phyloP scores from a whole-genome alignment of 176 grass and related monocot species.

The Cymbopogon citratus region DNA sequence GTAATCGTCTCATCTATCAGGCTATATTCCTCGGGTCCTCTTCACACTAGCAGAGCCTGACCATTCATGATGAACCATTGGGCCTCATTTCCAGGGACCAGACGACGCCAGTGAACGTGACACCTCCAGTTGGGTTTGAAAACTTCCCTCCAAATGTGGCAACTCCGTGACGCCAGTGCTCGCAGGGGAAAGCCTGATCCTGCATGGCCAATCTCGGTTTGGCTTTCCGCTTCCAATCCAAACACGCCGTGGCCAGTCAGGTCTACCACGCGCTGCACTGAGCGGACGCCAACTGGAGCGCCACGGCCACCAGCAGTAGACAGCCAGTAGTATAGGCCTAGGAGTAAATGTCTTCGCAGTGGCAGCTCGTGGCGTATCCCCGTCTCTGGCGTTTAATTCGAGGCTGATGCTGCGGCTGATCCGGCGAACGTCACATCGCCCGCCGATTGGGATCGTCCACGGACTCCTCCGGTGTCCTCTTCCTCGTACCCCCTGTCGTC shows the following conservation, averaged over 20 bases:
- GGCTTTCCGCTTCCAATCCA: background rate
- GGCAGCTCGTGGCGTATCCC: background rate
- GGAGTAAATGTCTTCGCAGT: constrained; percentile 3
- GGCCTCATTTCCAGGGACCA: background rate
- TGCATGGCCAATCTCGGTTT: constrained; percentile 12
- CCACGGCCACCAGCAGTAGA: background rate
- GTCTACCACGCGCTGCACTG: background rate
- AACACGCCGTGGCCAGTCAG: background rate
- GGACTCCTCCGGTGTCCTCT: background rate
- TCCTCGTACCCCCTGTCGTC: constrained; percentile 5
- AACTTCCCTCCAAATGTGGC: constrained; percentile 39
- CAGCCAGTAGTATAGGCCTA: background rate
- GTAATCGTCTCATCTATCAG: background rate
- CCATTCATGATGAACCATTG: background rate
- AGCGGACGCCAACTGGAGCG: constrained; percentile 26
- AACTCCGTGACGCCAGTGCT: background rate
- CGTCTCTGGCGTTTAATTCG: constrained; percentile 37
- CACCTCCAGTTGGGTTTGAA: constrained; percentile 11
- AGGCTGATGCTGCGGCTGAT: constrained; percentile 15
- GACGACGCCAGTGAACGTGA: background rate
- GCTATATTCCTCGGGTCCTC: background rate
- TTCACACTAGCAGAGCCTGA: background rate
- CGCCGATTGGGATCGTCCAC: background rate
- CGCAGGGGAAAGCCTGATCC: background rate
- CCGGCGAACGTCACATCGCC: constrained; percentile 2